phyloP scores from a whole-genome alignment of 2,329 filamentous ascomycete species.

The Juglanconis juglandina region DNA sequence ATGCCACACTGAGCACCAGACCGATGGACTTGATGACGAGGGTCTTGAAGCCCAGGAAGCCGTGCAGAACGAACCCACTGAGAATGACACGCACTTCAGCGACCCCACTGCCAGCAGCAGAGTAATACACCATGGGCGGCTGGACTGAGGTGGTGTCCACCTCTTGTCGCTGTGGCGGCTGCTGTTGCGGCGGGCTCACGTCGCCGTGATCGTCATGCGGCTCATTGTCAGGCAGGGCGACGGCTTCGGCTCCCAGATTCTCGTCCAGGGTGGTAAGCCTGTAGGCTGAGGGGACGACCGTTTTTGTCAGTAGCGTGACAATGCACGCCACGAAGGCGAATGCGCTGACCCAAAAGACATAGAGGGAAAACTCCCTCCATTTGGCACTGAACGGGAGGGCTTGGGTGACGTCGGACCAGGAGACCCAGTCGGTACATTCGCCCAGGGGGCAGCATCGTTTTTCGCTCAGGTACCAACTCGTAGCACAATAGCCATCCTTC shows the following conservation, averaged over 20 bases:
- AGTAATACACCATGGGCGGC: constrained; percentile 88
- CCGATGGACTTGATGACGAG: constrained; percentile 80
- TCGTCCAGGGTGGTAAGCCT: constrained; percentile 87
- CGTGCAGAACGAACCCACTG: constrained; percentile 95
- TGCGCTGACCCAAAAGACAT: constrained; percentile 66
- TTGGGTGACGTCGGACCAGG: constrained; percentile 50
- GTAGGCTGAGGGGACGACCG: constrained; percentile 84
- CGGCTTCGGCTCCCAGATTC: constrained; percentile 71
- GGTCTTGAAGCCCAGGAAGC: constrained; percentile 86
- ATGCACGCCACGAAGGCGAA: constrained; percentile 72
- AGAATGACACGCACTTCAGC: constrained; percentile 96
- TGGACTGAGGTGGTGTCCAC: constrained; percentile 31
- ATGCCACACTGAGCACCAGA: constrained; percentile 83
- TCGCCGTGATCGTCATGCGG: constrained; percentile 42
- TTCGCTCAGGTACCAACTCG: constrained; percentile 69
- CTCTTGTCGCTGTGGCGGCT: constrained; percentile 29
- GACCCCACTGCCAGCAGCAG: constrained; percentile 91
- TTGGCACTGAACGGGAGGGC: constrained; percentile 42
- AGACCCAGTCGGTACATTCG: constrained; percentile 54
- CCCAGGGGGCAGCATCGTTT: constrained; percentile 59
- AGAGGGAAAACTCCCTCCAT: constrained; percentile 77
- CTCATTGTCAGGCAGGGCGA: constrained; percentile 36
- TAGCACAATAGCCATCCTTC: constrained; percentile 82
- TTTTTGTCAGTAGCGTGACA: constrained; percentile 86
- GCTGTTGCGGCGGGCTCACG: constrained; percentile 32